Percentiles rank a stretch among this genome's conserved stretches.
These are phyloP conservation scores for Trypanosoma platydactyli DNA, from an alignment of 208 protist genomes.

Conservation along the genomic window DNA sequence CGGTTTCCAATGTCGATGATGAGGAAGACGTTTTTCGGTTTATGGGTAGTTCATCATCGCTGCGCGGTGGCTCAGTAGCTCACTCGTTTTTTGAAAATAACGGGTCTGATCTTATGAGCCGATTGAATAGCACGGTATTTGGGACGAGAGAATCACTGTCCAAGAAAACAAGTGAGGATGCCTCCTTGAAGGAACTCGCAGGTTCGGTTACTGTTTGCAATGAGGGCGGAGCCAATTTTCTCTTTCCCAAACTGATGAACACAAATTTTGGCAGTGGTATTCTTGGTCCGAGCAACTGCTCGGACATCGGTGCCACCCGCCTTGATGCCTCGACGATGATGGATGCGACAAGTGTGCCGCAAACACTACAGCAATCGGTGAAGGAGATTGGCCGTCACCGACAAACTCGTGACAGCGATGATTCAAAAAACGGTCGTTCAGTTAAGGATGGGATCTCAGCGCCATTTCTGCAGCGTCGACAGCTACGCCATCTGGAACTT, in stretches of 20 bases:
- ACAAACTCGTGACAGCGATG: neutral
- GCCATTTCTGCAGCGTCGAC: neutral
- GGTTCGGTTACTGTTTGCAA: no score
- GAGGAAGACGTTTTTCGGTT: neutral
- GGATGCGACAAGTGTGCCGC: neutral
- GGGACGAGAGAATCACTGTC: no score
- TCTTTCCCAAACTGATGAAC: neutral
- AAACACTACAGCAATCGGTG: neutral
- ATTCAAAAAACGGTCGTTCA: neutral
- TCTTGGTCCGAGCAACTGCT: neutral
- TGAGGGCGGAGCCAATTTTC: neutral
- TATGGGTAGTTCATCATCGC: no score
- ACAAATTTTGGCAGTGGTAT: neutral
- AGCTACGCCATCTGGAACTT: neutral
- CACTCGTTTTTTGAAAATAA: no score
- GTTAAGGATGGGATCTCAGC: conserved; percentile 4
- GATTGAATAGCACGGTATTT: no score
- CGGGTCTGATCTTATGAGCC: no score
- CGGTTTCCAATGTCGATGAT: neutral
- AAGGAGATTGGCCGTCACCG: neutral
- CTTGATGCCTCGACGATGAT: neutral
- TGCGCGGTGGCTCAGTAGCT: no score
- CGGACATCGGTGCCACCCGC: neutral
- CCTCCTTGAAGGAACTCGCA: no score
- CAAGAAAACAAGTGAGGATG: no score